phyloP scores from a whole-genome alignment of 1,139 yeast species.

The Debaryomyces robertsiae region DNA sequence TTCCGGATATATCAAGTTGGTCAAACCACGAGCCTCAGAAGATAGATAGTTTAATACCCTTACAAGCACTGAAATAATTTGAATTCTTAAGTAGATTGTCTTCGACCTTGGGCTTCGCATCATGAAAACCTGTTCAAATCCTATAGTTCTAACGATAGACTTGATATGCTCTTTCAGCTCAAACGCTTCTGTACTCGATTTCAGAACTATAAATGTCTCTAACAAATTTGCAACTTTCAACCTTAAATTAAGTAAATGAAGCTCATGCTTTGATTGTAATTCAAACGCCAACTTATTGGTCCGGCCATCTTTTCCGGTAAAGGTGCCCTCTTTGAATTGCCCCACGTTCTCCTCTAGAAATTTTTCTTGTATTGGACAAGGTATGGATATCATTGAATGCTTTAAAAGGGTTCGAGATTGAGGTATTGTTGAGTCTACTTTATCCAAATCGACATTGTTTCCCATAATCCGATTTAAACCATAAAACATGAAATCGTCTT shows the following conservation, averaged over 20 bases:
- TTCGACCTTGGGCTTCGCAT: conserved; percentile 51
- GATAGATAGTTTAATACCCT: conserved; percentile 37
- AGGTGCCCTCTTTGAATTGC: not conserved
- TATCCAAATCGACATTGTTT: conserved; percentile 44
- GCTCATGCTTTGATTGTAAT: conserved; percentile 41
- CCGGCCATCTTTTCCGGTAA: not conserved
- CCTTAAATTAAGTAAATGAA: conserved; percentile 42
- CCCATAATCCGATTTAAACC: conserved; percentile 61
- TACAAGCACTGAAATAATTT: conserved; percentile 43
- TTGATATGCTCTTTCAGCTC: conserved; percentile 43
- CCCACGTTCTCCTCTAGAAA: conserved; percentile 1
- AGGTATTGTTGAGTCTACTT: conserved; percentile 38
- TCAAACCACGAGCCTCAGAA: conserved; percentile 33
- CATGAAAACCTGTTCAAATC: conserved; percentile 53
- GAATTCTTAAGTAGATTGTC: conserved; percentile 41
- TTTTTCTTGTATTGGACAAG: conserved; percentile 32
- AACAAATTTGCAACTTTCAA: conserved; percentile 46
- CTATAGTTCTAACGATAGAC: conserved; percentile 47
- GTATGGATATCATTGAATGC: conserved; percentile 29
- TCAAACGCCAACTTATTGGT: conserved; percentile 17
- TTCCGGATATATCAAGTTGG: conserved; percentile 41
- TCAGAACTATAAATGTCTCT: conserved; percentile 43
- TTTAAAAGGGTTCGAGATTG: conserved; percentile 25
- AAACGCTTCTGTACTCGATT: conserved; percentile 32
- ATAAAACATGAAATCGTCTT: conserved; percentile 44